Conservation (phyloP, 2,329 filamentous ascomycete genomes). For the Sporothrix humicola region DNA sequence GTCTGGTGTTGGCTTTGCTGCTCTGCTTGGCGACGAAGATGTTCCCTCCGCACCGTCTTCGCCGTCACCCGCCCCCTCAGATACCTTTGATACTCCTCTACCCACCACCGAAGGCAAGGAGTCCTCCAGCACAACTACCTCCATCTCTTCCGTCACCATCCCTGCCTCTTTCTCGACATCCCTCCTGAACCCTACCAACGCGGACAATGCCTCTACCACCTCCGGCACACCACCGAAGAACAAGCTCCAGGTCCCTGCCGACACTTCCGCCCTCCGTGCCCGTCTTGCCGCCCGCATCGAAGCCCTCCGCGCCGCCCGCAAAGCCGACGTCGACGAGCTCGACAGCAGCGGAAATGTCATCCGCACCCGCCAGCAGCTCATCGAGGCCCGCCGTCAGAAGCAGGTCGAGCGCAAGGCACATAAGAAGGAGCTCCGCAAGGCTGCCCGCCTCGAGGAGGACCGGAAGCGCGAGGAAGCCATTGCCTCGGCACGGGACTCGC, state of each 20-base stretch:
- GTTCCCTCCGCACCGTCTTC: slow-evolving; percentile 45
- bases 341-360: slow-evolving; percentile 78
- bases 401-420: slow-evolving; percentile 84
- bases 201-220: background rate
- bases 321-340: slow-evolving; percentile 65
- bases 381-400: slow-evolving; percentile 86
- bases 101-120: slow-evolving; percentile 48
- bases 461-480: slow-evolving; percentile 66
- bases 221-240: slow-evolving; percentile 23
- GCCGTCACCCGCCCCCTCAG: slow-evolving; percentile 55
- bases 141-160: slow-evolving; percentile 28
- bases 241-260: slow-evolving; percentile 55
- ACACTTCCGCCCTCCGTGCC: slow-evolving; percentile 75
- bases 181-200: slow-evolving; percentile 41
- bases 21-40: slow-evolving; percentile 55
- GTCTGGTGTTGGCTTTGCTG: slow-evolving; percentile 53
- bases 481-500: slow-evolving; percentile 64
- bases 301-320: slow-evolving; percentile 80
- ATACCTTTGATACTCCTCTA: slow-evolving; percentile 63
- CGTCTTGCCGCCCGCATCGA: slow-evolving; percentile 84
- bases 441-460: slow-evolving; percentile 81
- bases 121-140: slow-evolving; percentile 53
- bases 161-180: slow-evolving; percentile 30
- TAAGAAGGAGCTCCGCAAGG: slow-evolving; percentile 81
- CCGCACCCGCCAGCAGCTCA: slow-evolving; percentile 85